A percentile compares a stretch with the other conserved stretches of the same genome.
These are phyloP conservation scores for Serendipita vermifera DNA, from an alignment of 768 basidiomycete species.

Conservation along the genomic window DNA sequence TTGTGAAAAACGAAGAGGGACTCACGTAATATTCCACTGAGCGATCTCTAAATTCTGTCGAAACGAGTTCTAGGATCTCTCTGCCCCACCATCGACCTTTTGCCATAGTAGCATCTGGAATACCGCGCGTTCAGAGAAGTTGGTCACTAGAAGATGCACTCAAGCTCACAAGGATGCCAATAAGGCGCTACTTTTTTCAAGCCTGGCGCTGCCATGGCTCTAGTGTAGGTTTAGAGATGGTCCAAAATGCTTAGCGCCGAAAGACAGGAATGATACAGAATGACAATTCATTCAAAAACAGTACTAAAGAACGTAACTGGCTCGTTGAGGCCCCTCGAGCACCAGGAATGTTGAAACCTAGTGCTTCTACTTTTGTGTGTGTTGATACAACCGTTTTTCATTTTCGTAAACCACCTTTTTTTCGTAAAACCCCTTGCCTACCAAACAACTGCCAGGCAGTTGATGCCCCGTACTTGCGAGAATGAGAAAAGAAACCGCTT, in stretches of 20 bases:
- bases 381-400: neutral
- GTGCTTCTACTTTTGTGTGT: neutral
- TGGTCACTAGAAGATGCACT: too few species aligned
- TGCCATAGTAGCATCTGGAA: slow-evolving; percentile 71
- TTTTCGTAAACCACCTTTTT: neutral
- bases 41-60: slow-evolving; percentile 86
- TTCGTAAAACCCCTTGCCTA: neutral
- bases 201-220: slow-evolving; percentile 24
- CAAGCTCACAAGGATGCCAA: slow-evolving; percentile 55
- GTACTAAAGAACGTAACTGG: slow-evolving; percentile 4
- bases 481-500: slow-evolving; percentile 18
- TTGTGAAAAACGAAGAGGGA: slow-evolving; percentile 15
- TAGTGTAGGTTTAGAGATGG: neutral
- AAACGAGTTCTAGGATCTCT: slow-evolving; percentile 81
- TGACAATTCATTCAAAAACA: too few species aligned
- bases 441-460: neutral
- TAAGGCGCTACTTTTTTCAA: slow-evolving; percentile 77
- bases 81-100: slow-evolving; percentile 83
- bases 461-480: neutral
- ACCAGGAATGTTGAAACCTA: neutral
- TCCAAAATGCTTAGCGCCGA: too few species aligned
- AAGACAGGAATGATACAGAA: too few species aligned
- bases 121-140: neutral
- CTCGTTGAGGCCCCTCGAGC: slow-evolving; percentile 1
- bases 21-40: slow-evolving; percentile 93